Evolutionary conservation across 1,284 basidiomycete genomes (phyloP), one percentile per base, ranked within the genome.

Genomic region (Apiotrichum gracile): DNA sequence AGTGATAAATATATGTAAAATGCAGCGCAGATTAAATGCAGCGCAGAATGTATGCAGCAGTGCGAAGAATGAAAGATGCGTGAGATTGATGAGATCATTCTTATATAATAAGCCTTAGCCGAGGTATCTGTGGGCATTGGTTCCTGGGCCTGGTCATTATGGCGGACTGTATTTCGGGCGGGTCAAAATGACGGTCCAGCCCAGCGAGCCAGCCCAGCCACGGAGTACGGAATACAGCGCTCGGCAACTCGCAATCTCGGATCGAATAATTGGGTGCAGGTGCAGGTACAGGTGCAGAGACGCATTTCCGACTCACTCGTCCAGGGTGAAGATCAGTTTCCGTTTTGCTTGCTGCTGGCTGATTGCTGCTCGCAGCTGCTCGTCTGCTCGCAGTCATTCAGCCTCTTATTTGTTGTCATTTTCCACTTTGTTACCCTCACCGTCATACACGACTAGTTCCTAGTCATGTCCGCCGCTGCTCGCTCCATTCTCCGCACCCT

Each of bases 391-490:
- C 21, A n/a, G 9, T 19, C n/a, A 9, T 10, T 4, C 37, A 17
- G 5, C 10, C n/a, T 4, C 19, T 2, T 21, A 35, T 21, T 24
- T 35, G 19, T 21, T 10, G 33, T 17, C n/a, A 3, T 10, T 27
- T 16, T 25, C 26, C 22, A 2, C 24, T 21, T 25, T 29, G 27
- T 45, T 31, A 24, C 19, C 31, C 19, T n/a, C n/a, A n/a, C n/a
- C n/a, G n/a, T 31, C 22, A 16, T 6, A 17, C 29, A 14, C 29
- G 12, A 27, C 13, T 14, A 52, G 12, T 31, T 14, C 16, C 31
- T 22, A 35, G 43, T 4, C 33, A 63, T 64, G 62, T 53, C 58
- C 12, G 37, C n/a, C 34, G 57, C 58, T 12, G 51, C 60, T 37
- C 54, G 61, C 24, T 37, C 50, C 10, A 31, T 61, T 22, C 48